Conservation (phyloP, 768 basidiomycete genomes). For the Lactarius hatsudake region DNA sequence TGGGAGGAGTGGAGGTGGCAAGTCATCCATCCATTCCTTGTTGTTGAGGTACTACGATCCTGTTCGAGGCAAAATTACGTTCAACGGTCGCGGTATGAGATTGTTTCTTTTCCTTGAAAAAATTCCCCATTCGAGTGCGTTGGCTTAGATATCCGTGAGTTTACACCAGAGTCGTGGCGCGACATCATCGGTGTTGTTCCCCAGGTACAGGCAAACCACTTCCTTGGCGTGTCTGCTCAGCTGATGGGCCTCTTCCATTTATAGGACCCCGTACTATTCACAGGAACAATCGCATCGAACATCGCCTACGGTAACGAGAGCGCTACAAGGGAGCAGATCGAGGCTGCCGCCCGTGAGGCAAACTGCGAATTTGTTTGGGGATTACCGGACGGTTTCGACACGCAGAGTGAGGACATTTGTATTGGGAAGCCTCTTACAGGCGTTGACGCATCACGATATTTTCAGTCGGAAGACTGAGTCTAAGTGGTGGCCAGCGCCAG, state of each 20-base stretch:
- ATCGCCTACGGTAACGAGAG: slow-evolving; percentile 82
- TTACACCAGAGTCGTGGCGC: slow-evolving; percentile 84
- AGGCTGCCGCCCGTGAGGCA: slow-evolving; percentile 83
- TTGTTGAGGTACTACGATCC: slow-evolving; percentile 89
- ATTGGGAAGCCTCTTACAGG: neutral
- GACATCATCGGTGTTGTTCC: slow-evolving; percentile 90
- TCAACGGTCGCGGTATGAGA: slow-evolving; percentile 73
- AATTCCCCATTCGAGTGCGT: neutral
- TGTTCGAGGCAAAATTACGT: slow-evolving; percentile 67
- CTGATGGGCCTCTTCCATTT: neutral
- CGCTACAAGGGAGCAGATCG: slow-evolving; percentile 79
- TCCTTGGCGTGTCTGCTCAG: neutral
- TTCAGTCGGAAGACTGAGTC: slow-evolving; percentile 63
- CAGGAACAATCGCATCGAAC: slow-evolving; percentile 91
- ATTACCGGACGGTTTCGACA: slow-evolving; percentile 92
- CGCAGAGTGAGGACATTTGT: slow-evolving; percentile 59
- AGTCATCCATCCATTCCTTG: slow-evolving; percentile 86
- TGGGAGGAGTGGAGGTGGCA: slow-evolving; percentile 91
- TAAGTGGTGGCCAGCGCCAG: slow-evolving; percentile 80
- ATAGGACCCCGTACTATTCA: slow-evolving; percentile 82
- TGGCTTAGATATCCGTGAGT: slow-evolving; percentile 75
- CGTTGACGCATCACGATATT: neutral
- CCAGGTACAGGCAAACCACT: slow-evolving; percentile 43
- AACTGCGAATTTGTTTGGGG: slow-evolving; percentile 97
- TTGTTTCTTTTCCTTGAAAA: neutral